phyloP scores from a whole-genome alignment of 805 yeast genomes.

The Pichia manshurica region DNA sequence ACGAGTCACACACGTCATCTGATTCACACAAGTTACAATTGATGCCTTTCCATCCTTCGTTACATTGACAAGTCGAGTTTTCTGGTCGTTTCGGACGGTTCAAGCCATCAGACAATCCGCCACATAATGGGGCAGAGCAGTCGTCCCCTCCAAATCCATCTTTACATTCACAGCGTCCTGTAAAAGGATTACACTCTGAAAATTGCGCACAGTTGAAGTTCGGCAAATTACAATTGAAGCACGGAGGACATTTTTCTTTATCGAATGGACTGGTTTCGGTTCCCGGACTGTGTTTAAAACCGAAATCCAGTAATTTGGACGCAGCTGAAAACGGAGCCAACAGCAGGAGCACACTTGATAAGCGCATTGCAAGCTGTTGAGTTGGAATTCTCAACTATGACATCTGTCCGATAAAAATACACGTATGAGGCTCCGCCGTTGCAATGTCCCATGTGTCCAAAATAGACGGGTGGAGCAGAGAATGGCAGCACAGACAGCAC shows the following conservation, averaged over 20 bases:
- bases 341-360: too few species aligned
- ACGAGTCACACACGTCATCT: conserved; percentile 74
- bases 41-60: conserved; percentile 87
- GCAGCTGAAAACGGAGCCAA: too few species aligned
- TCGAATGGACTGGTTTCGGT: background rate
- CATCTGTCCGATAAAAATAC: too few species aligned
- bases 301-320: too few species aligned
- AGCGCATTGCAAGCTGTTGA: too few species aligned
- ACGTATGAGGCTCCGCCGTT: too few species aligned
- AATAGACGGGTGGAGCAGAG: too few species aligned
- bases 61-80: conserved; percentile 61
- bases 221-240: conserved; percentile 93
- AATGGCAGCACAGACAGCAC: too few species aligned
- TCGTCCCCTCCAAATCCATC: conserved; percentile 93
- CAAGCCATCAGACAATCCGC: conserved; percentile 61
- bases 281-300: too few species aligned
- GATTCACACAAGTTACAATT: conserved; percentile 81
- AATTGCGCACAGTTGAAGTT: conserved; percentile 87
- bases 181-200: conserved; percentile 78
- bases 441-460: too few species aligned
- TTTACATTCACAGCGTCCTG: conserved; percentile 89
- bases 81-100: conserved; percentile 56
- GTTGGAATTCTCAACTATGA: too few species aligned
- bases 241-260: conserved; percentile 66
- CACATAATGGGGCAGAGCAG: conserved; percentile 85